phyloP scores from a whole-genome alignment of 352 stramenopile genomes.

The Salisapilia sapeloensis region DNA sequence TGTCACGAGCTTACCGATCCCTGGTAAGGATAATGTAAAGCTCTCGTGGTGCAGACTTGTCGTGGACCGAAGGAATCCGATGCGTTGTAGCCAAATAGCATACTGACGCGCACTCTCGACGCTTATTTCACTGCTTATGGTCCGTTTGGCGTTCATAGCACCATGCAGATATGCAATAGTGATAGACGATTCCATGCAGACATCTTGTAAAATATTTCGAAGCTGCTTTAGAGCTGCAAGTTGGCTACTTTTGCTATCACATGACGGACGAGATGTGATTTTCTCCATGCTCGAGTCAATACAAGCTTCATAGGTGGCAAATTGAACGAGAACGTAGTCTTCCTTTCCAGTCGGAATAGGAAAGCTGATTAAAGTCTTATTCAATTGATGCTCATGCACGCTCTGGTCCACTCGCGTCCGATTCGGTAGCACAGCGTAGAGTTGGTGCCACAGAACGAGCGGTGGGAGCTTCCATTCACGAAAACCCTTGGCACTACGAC shows the following conservation, averaged over 20 bases:
- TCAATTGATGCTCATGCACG: conserved; percentile 33
- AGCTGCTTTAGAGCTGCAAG: conserved; percentile 21
- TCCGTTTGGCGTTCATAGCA: conserved; percentile 1
- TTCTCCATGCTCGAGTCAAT: conserved; percentile 8
- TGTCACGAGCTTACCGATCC: conserved; percentile 31
- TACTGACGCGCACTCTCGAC: neutral
- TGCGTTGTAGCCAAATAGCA: conserved; percentile 16
- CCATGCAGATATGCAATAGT: conserved; percentile 11
- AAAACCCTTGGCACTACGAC: conserved; percentile 19
- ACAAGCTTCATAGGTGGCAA: conserved; percentile 12
- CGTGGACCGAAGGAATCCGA: conserved; percentile 34
- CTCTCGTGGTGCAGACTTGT: conserved; percentile 22
- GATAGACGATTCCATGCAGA: conserved; percentile 12
- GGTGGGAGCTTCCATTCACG: conserved; percentile 12
- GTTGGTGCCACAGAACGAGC: conserved; percentile 31
- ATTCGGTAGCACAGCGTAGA: conserved; percentile 43
- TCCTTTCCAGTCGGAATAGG: conserved; percentile 19
- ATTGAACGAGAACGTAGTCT: conserved; percentile 16
- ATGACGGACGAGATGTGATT: conserved; percentile 1
- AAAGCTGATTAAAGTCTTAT: conserved; percentile 25
- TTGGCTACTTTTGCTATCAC: conserved; percentile 7
- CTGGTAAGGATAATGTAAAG: conserved; percentile 32
- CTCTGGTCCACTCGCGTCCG: conserved; percentile 47
- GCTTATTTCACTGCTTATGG: conserved; percentile 1
- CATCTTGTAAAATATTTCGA: conserved; percentile 8